Evolutionary conservation across 495 filamentous ascomycete species (phyloP).

Genomic region (Penicillium desertorum): DNA sequence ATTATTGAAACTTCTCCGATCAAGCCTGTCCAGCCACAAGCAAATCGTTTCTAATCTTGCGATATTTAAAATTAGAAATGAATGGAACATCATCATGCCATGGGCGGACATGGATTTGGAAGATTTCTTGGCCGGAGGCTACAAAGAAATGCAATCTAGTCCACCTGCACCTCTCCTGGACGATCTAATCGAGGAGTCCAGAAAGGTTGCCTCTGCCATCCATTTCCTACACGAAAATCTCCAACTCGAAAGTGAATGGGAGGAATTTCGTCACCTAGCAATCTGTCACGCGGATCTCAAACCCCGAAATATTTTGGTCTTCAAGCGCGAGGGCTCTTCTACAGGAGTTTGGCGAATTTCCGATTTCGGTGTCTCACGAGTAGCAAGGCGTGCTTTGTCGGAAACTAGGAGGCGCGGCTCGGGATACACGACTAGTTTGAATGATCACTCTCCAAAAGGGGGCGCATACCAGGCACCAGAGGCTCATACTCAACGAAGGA

Average conservation of each 20-base stretch:
- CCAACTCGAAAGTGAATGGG: neutral
- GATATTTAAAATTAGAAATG: neutral
- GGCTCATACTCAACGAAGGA: neutral
- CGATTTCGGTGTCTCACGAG: conserved; percentile 2
- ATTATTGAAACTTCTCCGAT: neutral
- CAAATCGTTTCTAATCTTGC: conserved; percentile 1
- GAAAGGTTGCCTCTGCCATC: conserved; percentile 2
- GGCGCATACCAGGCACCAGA: conserved; percentile 1
- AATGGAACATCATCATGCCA: conserved; percentile 9
- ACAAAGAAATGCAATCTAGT: neutral
- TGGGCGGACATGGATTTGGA: conserved; percentile 12
- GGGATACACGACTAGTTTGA: neutral
- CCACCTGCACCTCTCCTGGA: neutral
- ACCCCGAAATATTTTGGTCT: conserved; percentile 3
- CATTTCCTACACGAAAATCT: conserved; percentile 3
- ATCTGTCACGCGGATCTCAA: conserved; percentile 4
- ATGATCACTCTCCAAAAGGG: neutral
- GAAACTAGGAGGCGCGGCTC: neutral
- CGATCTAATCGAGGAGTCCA: neutral
- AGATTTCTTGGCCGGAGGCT: neutral
- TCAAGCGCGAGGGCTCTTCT: neutral
- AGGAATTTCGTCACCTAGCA: neutral
- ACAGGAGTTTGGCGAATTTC: conserved; percentile 6
- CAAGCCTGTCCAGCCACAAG: conserved; percentile 7
- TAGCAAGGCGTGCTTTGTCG: neutral